Conservation (phyloP, 2,329 filamentous ascomycete species). For the Curvularia sp. region DNA sequence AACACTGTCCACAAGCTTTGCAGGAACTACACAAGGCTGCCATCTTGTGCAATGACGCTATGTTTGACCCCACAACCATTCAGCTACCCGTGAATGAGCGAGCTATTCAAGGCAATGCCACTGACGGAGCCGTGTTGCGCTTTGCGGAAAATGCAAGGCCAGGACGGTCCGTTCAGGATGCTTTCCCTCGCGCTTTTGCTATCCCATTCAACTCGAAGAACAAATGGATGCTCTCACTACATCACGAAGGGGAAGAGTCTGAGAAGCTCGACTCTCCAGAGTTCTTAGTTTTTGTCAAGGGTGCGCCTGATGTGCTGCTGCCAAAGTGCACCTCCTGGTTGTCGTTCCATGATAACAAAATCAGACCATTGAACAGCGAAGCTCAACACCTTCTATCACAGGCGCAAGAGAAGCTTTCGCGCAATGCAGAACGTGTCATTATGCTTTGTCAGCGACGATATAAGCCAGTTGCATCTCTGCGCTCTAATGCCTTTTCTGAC, state of each 20-base stretch:
- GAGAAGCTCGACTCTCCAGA: neutral
- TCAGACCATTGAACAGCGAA: neutral
- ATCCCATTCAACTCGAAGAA: constrained; percentile 4
- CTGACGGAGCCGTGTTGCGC: neutral
- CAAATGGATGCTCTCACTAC: constrained; percentile 3
- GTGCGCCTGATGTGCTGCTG: neutral
- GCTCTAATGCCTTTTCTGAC: constrained; percentile 3
- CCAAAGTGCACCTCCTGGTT: constrained; percentile 2
- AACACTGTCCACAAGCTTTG: neutral
- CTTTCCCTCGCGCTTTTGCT: neutral
- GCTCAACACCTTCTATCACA: neutral
- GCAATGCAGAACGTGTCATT: constrained; percentile 2
- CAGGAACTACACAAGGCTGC: constrained; percentile 2
- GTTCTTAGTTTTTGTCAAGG: neutral
- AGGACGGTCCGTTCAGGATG: neutral
- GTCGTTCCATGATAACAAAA: neutral
- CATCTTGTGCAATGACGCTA: constrained; percentile 2
- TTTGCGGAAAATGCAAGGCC: neutral
- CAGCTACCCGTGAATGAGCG: neutral
- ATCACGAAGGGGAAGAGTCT: neutral
- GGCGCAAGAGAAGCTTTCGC: constrained; percentile 1
- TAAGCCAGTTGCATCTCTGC: neutral
- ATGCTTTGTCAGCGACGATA: constrained; percentile 3
- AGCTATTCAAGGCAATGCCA: constrained; percentile 2
- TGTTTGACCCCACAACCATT: constrained; percentile 4